Evolutionary conservation across 257 asterid species (phyloP), one percentile per base, ranked within the genome.

Genomic region (Jacaranda mimosifolia): DNA sequence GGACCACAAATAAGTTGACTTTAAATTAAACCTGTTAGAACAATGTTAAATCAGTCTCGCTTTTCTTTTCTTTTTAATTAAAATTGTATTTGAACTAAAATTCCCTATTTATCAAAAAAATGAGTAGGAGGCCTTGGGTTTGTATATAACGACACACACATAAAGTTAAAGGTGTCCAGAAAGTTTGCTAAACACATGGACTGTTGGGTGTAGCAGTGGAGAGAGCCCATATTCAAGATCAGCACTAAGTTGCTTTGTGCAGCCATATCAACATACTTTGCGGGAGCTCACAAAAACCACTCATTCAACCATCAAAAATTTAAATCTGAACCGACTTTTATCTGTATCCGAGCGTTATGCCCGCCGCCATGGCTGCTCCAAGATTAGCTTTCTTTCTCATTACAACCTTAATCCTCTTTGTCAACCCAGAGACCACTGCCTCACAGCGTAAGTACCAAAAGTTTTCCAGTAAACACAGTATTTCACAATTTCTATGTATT

Each of bases 301-400:
- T 55, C 70, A 48, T 53, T 68, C 70, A 58, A 59, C 17, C 15
- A 53, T n/a, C n/a, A n/a, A n/a, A n/a, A n/a, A n/a, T n/a, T n/a
- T n/a, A n/a, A n/a, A n/a, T n/a, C n/a, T n/a, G n/a, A n/a, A n/a
- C n/a, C n/a, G n/a, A n/a, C n/a, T n/a, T n/a, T n/a, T n/a, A n/a
- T n/a, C n/a, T n/a, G n/a, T n/a, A n/a, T n/a, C n/a, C n/a, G n/a
- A n/a, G n/a, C n/a, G n/a, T n/a, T n/a, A n/a, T n/a, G n/a, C n/a
- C n/a, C n/a, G 4, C 71, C 32, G 39, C 74, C 76, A 86, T 83
- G 87, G 64, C 73, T 68, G 51, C 81, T 73, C 68, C 75, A 80
- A 42, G 63, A 66, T 15, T 66, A 57, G 70, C 84, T 51, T 11
- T 81, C 85, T 84, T 79, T 80, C 6, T 84, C 2, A 10, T 59